Conservation (phyloP, 805 yeast species). For the Isabelozyma gotoi region DNA sequence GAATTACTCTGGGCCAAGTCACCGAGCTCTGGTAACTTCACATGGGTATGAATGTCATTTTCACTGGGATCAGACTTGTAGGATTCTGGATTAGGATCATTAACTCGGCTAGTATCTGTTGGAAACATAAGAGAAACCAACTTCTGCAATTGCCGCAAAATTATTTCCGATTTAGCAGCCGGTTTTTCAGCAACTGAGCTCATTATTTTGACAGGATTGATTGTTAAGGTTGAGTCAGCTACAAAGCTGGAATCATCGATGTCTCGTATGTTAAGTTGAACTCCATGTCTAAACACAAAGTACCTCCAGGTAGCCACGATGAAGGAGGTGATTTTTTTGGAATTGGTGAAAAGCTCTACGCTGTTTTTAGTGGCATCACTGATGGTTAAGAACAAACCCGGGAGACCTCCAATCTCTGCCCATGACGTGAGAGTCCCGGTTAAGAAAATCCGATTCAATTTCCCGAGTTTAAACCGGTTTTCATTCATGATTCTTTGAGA, state of each 20-base stretch:
- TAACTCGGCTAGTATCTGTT: constrained; percentile 38
- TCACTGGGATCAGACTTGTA: constrained; percentile 38
- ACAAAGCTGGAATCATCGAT: constrained; percentile 27
- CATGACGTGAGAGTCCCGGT: constrained; percentile 73
- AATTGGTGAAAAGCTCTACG: constrained; percentile 52
- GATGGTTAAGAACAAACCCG: constrained; percentile 81
- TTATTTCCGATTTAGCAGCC: constrained; percentile 1
- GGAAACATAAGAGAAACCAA: constrained; percentile 61
- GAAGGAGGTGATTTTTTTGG: constrained; percentile 34
- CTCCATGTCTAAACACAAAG: constrained; percentile 79
- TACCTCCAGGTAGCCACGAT: constrained; percentile 80
- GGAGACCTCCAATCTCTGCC: constrained; percentile 86
- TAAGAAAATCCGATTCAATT: constrained; percentile 63
- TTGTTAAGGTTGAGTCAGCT: constrained; percentile 36
- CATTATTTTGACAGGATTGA: constrained; percentile 35
- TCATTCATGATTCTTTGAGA: constrained; percentile 74
- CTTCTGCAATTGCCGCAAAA: constrained; percentile 22
- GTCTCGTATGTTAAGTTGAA: constrained; percentile 44
- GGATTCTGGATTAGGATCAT: constrained; percentile 36
- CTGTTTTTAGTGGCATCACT: constrained; percentile 72
- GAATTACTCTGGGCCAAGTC: constrained; percentile 22
- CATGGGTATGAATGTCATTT: constrained; percentile 39
- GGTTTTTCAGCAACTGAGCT: neutral
- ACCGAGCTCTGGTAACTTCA: constrained; percentile 25
- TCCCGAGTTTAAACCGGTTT: constrained; percentile 54